Evolutionary conservation across 75 land plant species (phyloP).

Genomic region (Pseudotsuga menziesii): DNA sequence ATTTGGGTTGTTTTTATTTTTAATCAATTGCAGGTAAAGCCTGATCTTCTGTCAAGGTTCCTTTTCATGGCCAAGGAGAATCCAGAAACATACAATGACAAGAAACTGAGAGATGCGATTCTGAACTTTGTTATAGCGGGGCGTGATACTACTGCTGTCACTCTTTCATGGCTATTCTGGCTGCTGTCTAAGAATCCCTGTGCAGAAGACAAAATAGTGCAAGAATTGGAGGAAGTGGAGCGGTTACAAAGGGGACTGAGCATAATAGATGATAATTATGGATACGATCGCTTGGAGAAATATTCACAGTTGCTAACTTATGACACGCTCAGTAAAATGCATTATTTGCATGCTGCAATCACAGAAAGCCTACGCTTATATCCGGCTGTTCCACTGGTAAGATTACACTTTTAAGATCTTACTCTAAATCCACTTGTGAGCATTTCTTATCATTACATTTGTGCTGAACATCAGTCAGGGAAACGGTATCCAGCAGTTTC

Average conservation of each 20-base stretch:
- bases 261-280: background rate
- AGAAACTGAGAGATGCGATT: conserved; percentile 15
- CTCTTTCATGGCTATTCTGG: conserved; percentile 21
- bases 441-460: no score
- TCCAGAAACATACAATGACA: background rate
- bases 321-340: conserved; percentile 43
- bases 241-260: background rate
- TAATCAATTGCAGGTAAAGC: conserved; percentile 8
- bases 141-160: conserved; percentile 20
- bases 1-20: background rate
- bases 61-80: conserved; percentile 7
- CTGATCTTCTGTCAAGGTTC: background rate
- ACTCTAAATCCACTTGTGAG: background rate
- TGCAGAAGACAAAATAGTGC: conserved; percentile 22
- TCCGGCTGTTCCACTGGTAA: conserved; percentile 88
- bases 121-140: conserved; percentile 19
- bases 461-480: no score
- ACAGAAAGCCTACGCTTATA: conserved; percentile 76
- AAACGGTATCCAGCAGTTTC: no score
- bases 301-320: conserved; percentile 45
- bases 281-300: conserved; percentile 9
- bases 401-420: background rate
- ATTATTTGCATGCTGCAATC: conserved; percentile 70
- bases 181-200: conserved; percentile 27
- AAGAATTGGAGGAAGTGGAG: conserved; percentile 15